Percentiles rank a stretch among this genome's conserved stretches.
phyloP scores from a whole-genome alignment of 208 protist species.

The Acanthamoeba triangularis region DNA sequence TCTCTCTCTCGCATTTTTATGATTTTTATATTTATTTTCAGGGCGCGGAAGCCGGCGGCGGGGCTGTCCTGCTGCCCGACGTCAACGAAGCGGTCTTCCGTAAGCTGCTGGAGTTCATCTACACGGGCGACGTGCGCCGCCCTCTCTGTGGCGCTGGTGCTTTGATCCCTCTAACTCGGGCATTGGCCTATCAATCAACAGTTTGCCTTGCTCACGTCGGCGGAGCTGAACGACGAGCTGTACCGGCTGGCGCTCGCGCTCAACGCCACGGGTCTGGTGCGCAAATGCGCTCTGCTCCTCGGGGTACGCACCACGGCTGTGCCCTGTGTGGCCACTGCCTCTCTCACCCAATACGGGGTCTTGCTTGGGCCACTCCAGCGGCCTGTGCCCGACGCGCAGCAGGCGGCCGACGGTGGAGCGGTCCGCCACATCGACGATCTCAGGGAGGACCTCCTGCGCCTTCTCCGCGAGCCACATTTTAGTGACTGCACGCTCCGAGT shows the following conservation, averaged over 20 bases:
- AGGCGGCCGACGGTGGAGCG: not conserved
- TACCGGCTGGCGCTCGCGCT: not conserved
- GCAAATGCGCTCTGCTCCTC: not conserved
- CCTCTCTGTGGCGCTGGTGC: not conserved
- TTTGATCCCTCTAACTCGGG: no score
- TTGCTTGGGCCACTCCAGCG: not conserved
- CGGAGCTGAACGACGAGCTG: not conserved
- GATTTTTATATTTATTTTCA: not conserved
- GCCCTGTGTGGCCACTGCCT: not conserved
- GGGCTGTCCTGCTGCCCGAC: not conserved
- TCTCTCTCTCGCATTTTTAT: no score
- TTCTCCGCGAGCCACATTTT: not conserved
- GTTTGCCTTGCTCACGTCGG: not conserved
- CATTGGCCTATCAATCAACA: not conserved
- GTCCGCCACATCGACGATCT: no score
- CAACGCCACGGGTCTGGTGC: not conserved
- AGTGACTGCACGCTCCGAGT: not conserved
- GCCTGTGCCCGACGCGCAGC: not conserved
- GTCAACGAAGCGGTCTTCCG: not conserved
- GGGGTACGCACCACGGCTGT: not conserved
- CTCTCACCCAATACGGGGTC: not conserved
- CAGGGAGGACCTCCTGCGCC: not conserved
- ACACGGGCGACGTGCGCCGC: conserved; percentile 8
- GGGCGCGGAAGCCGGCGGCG: not conserved
- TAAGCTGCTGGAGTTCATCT: not conserved